Percentiles rank a stretch among this genome's conserved stretches.
Evolutionary conservation across 169 alveolate species (phyloP).

Genomic region (Plasmodium chabaudi): DNA sequence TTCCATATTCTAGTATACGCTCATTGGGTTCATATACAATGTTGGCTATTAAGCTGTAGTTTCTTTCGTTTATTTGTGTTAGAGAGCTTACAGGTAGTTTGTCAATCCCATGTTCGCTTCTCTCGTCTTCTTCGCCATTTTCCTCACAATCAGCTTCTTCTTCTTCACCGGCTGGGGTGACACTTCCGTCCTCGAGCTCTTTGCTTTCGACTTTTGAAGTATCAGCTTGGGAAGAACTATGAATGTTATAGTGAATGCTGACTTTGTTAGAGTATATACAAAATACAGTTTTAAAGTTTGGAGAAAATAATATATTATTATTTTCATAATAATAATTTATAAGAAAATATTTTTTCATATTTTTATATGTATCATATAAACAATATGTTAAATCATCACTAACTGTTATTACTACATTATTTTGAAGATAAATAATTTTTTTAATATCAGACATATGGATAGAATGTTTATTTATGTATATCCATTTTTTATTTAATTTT

Average conservation of each 20-base stretch:
- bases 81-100: background rate
- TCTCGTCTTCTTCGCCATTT: too few relatives aligned
- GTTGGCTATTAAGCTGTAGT: constrained; percentile 24
- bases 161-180: background rate
- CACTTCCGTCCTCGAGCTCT: background rate
- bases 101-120: background rate
- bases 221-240: background rate
- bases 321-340: background rate
- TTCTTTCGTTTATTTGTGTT: background rate
- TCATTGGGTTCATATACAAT: constrained; percentile 31
- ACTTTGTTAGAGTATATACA: constrained; percentile 24
- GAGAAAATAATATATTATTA: constrained; percentile 14
- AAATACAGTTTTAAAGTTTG: constrained; percentile 16
- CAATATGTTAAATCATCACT: constrained; percentile 66
- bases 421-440: constrained; percentile 3
- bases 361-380: background rate
- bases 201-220: background rate
- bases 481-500: constrained; percentile 30
- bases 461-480: constrained; percentile 12
- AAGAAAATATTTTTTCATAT: constrained; percentile 1
- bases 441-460: constrained; percentile 47
- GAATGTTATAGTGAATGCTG: constrained; percentile 9
- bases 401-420: background rate
- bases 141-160: background rate
- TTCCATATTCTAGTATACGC: background rate